These are phyloP conservation scores for Tuctoria greenei DNA, from an alignment of 176 grass and related monocot genomes.

Conservation along the genomic window DNA sequence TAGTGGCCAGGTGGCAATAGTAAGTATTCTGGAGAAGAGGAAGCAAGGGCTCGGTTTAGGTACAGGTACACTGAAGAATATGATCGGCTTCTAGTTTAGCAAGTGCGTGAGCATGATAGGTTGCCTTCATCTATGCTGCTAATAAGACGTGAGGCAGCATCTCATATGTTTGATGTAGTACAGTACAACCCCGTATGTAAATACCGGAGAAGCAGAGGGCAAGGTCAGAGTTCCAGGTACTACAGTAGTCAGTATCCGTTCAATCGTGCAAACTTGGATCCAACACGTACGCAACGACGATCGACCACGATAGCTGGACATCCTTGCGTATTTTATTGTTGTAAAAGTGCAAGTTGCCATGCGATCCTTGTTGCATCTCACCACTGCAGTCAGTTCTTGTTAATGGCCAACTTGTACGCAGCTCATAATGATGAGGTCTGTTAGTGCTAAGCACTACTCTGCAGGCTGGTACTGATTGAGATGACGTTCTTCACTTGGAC, in stretches of 20 bases:
- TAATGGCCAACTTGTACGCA: slow-evolving; percentile 34
- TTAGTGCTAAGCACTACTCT: neutral
- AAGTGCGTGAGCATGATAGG: neutral
- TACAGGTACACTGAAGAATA: neutral
- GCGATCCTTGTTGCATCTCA: slow-evolving; percentile 19
- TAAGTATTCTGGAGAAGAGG: too few species aligned
- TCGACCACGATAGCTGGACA: slow-evolving; percentile 26
- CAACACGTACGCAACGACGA: too few species aligned
- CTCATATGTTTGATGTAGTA: neutral
- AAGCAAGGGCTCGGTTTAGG: neutral
- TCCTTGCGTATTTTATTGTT: neutral
- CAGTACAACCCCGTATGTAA: too few species aligned
- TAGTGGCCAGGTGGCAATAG: neutral
- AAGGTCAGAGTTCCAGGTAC: too few species aligned
- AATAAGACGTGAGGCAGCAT: neutral
- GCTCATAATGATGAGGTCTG: neutral
- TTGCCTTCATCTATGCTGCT: neutral
- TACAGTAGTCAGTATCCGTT: too few species aligned
- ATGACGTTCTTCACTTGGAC: too few species aligned
- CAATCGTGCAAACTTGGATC: too few species aligned
- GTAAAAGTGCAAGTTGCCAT: slow-evolving; percentile 31
- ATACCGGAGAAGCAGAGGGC: too few species aligned
- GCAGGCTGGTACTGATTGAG: too few species aligned
- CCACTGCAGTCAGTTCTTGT: neutral
- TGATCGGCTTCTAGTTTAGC: neutral